Evolutionary conservation across 345 rosid genomes (phyloP).

Genomic region (Moricandia arvensis): DNA sequence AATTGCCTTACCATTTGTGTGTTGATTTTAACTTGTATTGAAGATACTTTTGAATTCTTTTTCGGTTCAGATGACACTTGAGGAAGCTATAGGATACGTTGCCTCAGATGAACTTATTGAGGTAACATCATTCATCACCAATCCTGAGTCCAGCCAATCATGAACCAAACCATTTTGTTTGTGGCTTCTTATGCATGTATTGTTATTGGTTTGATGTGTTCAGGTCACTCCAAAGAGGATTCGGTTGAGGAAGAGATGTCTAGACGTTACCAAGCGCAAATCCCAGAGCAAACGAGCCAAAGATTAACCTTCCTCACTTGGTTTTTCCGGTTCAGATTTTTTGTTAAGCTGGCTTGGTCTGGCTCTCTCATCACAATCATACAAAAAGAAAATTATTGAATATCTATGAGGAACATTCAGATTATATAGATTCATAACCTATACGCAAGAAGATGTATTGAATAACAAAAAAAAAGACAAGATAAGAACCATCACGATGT

Average conservation of each 20-base stretch:
- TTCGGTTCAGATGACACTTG: slow-evolving; percentile 79
- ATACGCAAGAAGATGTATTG: slow-evolving; percentile 30
- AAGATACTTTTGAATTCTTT: background rate
- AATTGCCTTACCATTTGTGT: background rate
- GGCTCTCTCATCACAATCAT: slow-evolving; percentile 1
- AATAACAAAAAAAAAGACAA: slow-evolving; percentile 19
- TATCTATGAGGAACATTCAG: slow-evolving; percentile 22
- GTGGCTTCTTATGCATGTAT: background rate
- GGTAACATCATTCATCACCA: slow-evolving; percentile 40
- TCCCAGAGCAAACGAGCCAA: slow-evolving; percentile 73
- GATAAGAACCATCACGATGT: slow-evolving; percentile 8
- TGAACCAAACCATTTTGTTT: background rate
- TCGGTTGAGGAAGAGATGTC: slow-evolving; percentile 76
- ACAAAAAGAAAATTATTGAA: background rate
- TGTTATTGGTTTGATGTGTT: slow-evolving; percentile 16
- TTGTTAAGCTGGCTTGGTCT: slow-evolving; percentile 10
- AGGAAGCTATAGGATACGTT: slow-evolving; percentile 96
- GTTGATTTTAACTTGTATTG: slow-evolving; percentile 5
- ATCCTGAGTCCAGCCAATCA: background rate
- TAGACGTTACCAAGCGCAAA: slow-evolving; percentile 93
- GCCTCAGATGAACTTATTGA: slow-evolving; percentile 97
- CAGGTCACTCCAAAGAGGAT: slow-evolving; percentile 95
- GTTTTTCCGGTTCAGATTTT: slow-evolving; percentile 1
- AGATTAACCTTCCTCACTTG: slow-evolving; percentile 42
- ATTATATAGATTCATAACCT: slow-evolving; percentile 29